phyloP scores from a whole-genome alignment of 306 rosid genomes.

The Castanea sativa region DNA sequence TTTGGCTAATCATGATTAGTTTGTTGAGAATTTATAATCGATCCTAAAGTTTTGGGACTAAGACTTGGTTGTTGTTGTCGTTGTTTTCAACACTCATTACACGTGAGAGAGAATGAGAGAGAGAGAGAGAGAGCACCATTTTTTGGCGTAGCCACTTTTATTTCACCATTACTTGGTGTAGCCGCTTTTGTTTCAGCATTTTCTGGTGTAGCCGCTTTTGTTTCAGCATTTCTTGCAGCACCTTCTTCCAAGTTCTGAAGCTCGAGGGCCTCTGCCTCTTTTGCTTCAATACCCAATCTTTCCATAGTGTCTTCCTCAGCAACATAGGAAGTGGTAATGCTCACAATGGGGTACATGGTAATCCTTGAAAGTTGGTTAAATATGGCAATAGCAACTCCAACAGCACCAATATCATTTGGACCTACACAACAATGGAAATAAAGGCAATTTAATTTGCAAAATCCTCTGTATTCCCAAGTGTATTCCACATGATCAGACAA shows the following conservation, averaged over 20 bases:
- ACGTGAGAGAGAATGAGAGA: not conserved
- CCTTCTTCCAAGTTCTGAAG: conserved; percentile 52
- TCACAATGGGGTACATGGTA: conserved; percentile 86
- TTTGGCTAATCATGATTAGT: too few relatives aligned
- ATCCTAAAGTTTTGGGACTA: too few relatives aligned
- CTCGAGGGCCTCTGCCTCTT: conserved; percentile 26
- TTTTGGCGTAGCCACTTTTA: conserved; percentile 11
- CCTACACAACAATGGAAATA: conserved; percentile 36
- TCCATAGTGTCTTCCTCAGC: conserved; percentile 83
- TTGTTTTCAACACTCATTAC: too few relatives aligned
- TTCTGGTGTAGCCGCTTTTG: conserved; percentile 8
- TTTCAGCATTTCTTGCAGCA: conserved; percentile 15
- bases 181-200: conserved; percentile 10
- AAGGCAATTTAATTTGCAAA: not conserved
- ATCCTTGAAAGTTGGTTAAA: conserved; percentile 97
- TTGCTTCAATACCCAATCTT: conserved; percentile 27
- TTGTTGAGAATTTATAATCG: too few relatives aligned
- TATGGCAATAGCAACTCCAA: conserved; percentile 86
- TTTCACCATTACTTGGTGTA: conserved; percentile 29
- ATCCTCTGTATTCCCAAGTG: too few relatives aligned
- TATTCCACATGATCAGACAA: too few relatives aligned
- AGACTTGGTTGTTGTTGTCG: too few relatives aligned
- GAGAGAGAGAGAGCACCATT: conserved; percentile 28
- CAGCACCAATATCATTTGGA: conserved; percentile 91
- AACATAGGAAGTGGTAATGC: conserved; percentile 95